phyloP scores from a whole-genome alignment of 495 filamentous ascomycete species.

The Corynascus novoguineensis region DNA sequence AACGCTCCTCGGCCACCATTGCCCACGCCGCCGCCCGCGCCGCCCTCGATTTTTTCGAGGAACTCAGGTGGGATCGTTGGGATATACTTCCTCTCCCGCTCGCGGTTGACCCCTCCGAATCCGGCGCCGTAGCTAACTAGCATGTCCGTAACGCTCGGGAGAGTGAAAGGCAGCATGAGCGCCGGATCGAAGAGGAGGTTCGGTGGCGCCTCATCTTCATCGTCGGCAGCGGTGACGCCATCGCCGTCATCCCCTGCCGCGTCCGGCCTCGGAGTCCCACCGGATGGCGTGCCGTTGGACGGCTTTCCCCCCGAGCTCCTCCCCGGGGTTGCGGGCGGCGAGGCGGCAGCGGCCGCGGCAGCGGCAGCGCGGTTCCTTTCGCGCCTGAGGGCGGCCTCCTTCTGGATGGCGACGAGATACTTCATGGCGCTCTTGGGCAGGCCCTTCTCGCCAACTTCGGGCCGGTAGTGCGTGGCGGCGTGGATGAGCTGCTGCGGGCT shows the following conservation, averaged over 20 bases:
- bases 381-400: slow-evolving; percentile 56
- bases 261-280: background rate
- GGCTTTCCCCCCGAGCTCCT: too few relatives aligned
- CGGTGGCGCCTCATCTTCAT: slow-evolving; percentile 59
- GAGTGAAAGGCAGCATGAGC: slow-evolving; percentile 86
- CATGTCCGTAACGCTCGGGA: slow-evolving; percentile 97
- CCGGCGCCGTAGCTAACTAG: slow-evolving; percentile 90
- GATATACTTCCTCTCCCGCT: slow-evolving; percentile 92
- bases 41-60: slow-evolving; percentile 76
- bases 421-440: slow-evolving; percentile 81
- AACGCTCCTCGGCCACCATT: slow-evolving; percentile 26
- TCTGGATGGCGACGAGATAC: slow-evolving; percentile 75
- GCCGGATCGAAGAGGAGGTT: slow-evolving; percentile 80
- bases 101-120: slow-evolving; percentile 85
- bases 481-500: slow-evolving; percentile 88
- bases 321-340: slow-evolving; percentile 28
- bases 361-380: slow-evolving; percentile 38
- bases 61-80: slow-evolving; percentile 93
- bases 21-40: slow-evolving; percentile 21
- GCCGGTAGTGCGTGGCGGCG: slow-evolving; percentile 83
- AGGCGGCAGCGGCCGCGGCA: slow-evolving; percentile 15
- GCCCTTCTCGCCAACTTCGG: slow-evolving; percentile 91
- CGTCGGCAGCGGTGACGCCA: too few relatives aligned
- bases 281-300: slow-evolving; percentile 2
- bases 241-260: slow-evolving; percentile 21